Evolutionary conservation across 306 rosid species (phyloP).

Genomic region (Sophora flavescens): DNA sequence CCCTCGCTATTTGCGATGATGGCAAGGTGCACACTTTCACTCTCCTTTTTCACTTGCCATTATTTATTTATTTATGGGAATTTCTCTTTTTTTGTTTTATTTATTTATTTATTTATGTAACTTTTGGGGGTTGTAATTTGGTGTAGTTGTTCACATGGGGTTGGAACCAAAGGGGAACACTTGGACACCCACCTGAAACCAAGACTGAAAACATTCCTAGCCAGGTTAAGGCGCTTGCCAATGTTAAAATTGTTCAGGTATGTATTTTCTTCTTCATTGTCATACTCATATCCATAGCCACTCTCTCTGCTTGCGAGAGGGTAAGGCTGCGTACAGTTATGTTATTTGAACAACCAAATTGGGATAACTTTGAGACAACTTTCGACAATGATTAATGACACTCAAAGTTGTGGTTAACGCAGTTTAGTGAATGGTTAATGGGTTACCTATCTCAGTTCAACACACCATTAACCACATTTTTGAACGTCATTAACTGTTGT

Average conservation of each 20-base stretch:
- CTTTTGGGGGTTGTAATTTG: not conserved
- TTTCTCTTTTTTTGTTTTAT: not conserved
- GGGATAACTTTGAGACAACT: too few species aligned
- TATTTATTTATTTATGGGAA: not conserved
- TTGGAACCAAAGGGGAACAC: constrained; percentile 98
- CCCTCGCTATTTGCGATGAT: constrained; percentile 86
- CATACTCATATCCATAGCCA: not conserved
- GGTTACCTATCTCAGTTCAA: too few species aligned
- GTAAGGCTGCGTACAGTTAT: too few species aligned
- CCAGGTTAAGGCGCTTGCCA: constrained; percentile 88
- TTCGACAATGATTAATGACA: too few species aligned
- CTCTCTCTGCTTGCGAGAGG: too few species aligned
- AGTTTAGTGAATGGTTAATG: too few species aligned
- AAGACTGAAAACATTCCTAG: constrained; percentile 91
- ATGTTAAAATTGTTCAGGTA: constrained; percentile 89
- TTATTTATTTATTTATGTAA: not conserved
- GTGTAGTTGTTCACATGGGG: constrained; percentile 97
- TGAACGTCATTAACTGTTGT: too few species aligned
- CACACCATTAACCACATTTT: too few species aligned
- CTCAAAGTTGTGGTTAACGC: too few species aligned
- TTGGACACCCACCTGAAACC: constrained; percentile 88
- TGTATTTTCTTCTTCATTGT: constrained; percentile 44
- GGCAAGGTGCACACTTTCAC: constrained; percentile 65
- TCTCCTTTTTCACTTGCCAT: not conserved
- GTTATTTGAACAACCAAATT: too few species aligned